Evolutionary conservation across 768 basidiomycete species (phyloP).

Genomic region (Trametes gibbosa): DNA sequence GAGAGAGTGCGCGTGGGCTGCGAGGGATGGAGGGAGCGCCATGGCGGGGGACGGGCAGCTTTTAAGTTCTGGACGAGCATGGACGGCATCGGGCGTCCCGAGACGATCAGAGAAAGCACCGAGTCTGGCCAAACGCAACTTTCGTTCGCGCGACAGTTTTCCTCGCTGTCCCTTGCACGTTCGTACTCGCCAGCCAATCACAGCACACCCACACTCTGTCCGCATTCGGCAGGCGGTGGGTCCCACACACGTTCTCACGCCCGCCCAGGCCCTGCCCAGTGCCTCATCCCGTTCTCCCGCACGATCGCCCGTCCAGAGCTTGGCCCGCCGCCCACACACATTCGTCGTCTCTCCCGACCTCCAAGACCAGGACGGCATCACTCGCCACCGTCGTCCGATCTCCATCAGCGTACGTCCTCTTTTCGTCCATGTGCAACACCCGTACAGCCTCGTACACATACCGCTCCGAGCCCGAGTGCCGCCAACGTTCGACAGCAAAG

Average conservation of each 20-base stretch:
- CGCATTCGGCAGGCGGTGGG: neutral
- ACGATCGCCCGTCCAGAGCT: neutral
- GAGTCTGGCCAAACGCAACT: neutral
- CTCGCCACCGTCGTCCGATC: conserved; percentile 1
- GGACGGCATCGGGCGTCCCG: conserved; percentile 3
- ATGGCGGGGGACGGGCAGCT: conserved; percentile 4
- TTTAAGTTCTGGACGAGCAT: conserved; percentile 5
- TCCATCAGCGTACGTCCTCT: neutral
- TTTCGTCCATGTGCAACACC: neutral
- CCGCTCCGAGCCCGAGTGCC: neutral
- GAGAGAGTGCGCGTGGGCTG: conserved; percentile 8
- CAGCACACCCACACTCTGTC: neutral
- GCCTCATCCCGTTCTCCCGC: too few species aligned
- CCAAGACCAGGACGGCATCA: neutral
- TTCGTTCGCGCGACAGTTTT: neutral
- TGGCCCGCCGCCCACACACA: too few species aligned
- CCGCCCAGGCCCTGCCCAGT: too few species aligned
- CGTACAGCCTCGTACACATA: neutral
- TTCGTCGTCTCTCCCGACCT: neutral
- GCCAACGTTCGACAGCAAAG: neutral
- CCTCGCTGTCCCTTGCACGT: conserved; percentile 23
- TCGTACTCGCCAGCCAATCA: conserved; percentile 24
- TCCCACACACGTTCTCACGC: conserved; percentile 16
- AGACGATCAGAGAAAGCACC: conserved; percentile 1
- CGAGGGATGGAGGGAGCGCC: conserved; percentile 6